phyloP scores from a whole-genome alignment of 1,139 yeast species.

The Komagataea norvegica region DNA sequence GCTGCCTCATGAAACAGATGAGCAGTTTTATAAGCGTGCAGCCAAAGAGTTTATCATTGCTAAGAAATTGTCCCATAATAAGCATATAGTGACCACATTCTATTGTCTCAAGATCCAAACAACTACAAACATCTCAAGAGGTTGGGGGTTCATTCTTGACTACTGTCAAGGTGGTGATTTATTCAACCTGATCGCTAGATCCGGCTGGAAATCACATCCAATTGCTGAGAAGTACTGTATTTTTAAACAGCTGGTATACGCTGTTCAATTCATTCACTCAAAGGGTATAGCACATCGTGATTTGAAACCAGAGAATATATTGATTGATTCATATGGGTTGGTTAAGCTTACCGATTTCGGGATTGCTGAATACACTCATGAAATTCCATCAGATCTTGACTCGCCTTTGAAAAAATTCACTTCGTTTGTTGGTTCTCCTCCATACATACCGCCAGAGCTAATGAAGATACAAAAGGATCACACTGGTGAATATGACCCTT shows the following conservation, averaged over 20 bases:
- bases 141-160: slow-evolving; percentile 77
- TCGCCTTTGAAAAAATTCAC: slow-evolving; percentile 43
- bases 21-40: slow-evolving; percentile 63
- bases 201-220: slow-evolving; percentile 43
- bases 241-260: slow-evolving; percentile 44
- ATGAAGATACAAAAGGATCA: slow-evolving; percentile 36
- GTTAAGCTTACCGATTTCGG: slow-evolving; percentile 77
- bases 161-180: slow-evolving; percentile 68
- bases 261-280: slow-evolving; percentile 67
- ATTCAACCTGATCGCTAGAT: slow-evolving; percentile 51
- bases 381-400: slow-evolving; percentile 46
- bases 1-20: slow-evolving; percentile 53
- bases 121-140: slow-evolving; percentile 49
- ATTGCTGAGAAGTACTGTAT: slow-evolving; percentile 49
- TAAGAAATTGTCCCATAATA: slow-evolving; percentile 43
- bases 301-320: slow-evolving; percentile 86
- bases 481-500: slow-evolving; percentile 47
- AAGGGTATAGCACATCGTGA: slow-evolving; percentile 88
- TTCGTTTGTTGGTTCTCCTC: slow-evolving; percentile 70
- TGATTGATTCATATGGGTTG: slow-evolving; percentile 52
- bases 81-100: slow-evolving; percentile 56
- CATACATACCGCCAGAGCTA: slow-evolving; percentile 69
- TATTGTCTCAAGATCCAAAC: slow-evolving; percentile 57
- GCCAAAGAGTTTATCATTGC: slow-evolving; percentile 60
- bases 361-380: slow-evolving; percentile 56